These are phyloP conservation scores for Alternaria arborescens DNA, from an alignment of 2,329 filamentous ascomycete genomes.

Conservation along the genomic window DNA sequence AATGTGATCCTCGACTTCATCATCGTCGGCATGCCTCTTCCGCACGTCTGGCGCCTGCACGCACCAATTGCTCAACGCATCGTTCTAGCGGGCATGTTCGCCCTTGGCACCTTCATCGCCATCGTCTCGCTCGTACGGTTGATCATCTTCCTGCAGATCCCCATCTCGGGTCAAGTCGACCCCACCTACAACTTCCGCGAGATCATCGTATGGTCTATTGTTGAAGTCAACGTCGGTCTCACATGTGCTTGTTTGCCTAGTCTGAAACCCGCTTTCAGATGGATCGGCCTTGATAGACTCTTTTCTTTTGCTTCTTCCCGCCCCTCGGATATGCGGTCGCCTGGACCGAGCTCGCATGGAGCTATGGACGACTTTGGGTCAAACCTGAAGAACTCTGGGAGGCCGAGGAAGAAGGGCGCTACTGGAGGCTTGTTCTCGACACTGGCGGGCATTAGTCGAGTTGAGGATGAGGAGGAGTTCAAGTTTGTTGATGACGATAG, in stretches of 20 bases:
- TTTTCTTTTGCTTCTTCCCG: conserved; percentile 32
- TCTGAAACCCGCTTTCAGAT: conserved; percentile 26
- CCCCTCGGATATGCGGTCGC: conserved; percentile 19
- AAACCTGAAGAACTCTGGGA: conserved; percentile 6
- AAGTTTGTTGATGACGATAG: conserved; percentile 19
- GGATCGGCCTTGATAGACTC: conserved; percentile 27
- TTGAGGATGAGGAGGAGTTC: conserved; percentile 26
- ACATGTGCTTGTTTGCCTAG: conserved; percentile 33
- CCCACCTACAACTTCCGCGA: conserved; percentile 39
- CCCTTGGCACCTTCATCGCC: conserved; percentile 34
- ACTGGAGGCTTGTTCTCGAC: conserved; percentile 34
- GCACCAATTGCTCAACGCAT: conserved; percentile 32
- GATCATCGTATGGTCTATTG: conserved; percentile 35
- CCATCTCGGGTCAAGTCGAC: conserved; percentile 27
- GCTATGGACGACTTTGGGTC: background rate
- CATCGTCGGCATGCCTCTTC: conserved; percentile 34
- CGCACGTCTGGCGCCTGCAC: conserved; percentile 36
- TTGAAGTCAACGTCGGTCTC: conserved; percentile 38
- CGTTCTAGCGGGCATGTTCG: conserved; percentile 34
- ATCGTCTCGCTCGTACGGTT: conserved; percentile 36
- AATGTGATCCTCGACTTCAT: conserved; percentile 37
- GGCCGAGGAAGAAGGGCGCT: conserved; percentile 29
- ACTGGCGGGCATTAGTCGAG: conserved; percentile 27
- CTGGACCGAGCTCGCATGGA: conserved; percentile 11
- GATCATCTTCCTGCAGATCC: conserved; percentile 33